Base-by-base conservation (phyloP, 495 filamentous ascomycete species). In the Daldinia concentrica region DNA sequence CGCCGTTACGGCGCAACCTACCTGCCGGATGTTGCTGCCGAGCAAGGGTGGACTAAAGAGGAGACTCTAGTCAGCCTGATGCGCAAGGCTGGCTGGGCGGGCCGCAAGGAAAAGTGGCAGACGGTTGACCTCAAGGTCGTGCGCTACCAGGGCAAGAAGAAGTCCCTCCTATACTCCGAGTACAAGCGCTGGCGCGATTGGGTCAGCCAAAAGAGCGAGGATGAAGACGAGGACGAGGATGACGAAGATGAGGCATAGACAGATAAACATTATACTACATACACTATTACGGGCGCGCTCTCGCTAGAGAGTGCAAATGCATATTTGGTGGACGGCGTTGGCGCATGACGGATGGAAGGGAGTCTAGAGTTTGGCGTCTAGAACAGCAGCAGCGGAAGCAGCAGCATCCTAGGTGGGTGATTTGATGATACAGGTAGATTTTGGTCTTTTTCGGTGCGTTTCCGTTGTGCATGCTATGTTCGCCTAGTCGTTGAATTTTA, bases 31-130 rank as follows among this genome's bases (percentile, higher is more conserved):
- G 95, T 98, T 11, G 88, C 95, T 2, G 82, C 86, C 4, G 95
- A 99, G 82, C 95, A 99, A 78, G 93, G 92, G 22, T 99, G 95
- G 95, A 93, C 89, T 14, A 97, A 95, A 79, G 94, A 97, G 80
- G 93, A 98, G 84, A 93, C 94, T 2, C 73, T 98, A 24, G 85
- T 92, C 37, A 95, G 92, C 77, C 79, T 97, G 73, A 97, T 98
- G 93, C 85, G 93, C 61, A 97, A 98, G 84, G 95, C 94, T 0
- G 94, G 94, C 0, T 98, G 93, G 94, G 82, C 81, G 66, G 89
- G 90, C 4, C 79, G 82, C 68, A 86, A 81, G 80, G 84, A 89
- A 70, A 81, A 87, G 77, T 98, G 94, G 95, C 83, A 83, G 48
- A 89, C 91, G 62, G 88, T 95, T 34, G 88, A 91, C 37, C 85